Evolutionary conservation across 768 basidiomycete species (phyloP).

Genomic region (Kwoniella mangroviensis): DNA sequence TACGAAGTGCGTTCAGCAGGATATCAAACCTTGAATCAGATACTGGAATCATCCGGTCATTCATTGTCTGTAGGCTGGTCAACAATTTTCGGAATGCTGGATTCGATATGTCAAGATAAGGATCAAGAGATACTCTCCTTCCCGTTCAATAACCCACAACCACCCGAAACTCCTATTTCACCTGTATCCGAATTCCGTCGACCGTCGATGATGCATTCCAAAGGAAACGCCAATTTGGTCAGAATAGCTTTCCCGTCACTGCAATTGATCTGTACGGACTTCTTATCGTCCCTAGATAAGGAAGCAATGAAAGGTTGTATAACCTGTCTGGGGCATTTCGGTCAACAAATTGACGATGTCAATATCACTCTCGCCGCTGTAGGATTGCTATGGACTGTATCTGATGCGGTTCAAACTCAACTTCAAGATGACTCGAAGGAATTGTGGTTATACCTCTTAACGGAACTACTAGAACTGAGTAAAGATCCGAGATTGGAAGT

Average conservation of each 20-base stretch:
- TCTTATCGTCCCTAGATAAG: conserved; percentile 76
- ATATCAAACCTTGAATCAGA: conserved; percentile 83
- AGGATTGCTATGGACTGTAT: conserved; percentile 91
- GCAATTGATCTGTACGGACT: conserved; percentile 87
- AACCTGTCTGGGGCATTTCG: conserved; percentile 86
- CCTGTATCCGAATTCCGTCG: conserved; percentile 36
- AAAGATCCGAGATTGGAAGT: conserved; percentile 84
- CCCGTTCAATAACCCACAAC: conserved; percentile 38
- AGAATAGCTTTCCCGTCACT: conserved; percentile 93
- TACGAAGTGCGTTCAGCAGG: conserved; percentile 83
- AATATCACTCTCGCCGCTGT: conserved; percentile 95
- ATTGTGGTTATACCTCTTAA: conserved; percentile 90
- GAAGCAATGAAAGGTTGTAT: conserved; percentile 87
- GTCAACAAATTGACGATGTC: conserved; percentile 82
- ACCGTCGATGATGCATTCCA: conserved; percentile 65
- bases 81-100: conserved; percentile 87
- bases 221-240: conserved; percentile 73
- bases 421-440: conserved; percentile 76
- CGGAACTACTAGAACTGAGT: conserved; percentile 80
- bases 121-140: not conserved
- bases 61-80: conserved; percentile 92
- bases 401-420: conserved; percentile 71
- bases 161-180: conserved; percentile 55
- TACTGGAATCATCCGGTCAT: conserved; percentile 88
- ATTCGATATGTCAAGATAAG: conserved; percentile 73